phyloP scores from a whole-genome alignment of 805 yeast genomes.

The Yamadazyma akitaensis region DNA sequence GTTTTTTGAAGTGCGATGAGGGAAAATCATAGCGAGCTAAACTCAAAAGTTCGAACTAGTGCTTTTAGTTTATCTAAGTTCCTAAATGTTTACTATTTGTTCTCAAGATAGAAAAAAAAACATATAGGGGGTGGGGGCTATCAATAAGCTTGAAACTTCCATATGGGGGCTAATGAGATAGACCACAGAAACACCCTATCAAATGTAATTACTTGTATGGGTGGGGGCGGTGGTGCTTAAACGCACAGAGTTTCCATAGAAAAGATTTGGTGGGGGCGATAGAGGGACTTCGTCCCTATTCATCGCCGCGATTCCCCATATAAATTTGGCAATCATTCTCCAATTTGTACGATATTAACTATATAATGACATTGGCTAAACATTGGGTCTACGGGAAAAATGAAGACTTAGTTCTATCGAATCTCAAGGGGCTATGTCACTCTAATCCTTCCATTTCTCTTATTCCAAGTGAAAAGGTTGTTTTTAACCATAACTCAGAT shows the following conservation, averaged over 20 bases:
- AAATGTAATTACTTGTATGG: no score
- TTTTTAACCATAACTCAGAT: slow-evolving; percentile 41
- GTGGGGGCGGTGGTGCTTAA: no score
- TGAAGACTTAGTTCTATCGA: slow-evolving; percentile 45
- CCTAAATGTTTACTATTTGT: no score
- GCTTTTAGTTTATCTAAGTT: no score
- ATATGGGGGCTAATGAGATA: no score
- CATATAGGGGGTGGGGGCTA: no score
- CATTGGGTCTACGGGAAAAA: slow-evolving; percentile 49
- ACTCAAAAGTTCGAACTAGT: no score
- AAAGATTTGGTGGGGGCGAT: neutral
- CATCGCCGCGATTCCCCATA: neutral
- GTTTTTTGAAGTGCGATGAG: slow-evolving; percentile 1
- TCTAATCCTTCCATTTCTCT: slow-evolving; percentile 53
- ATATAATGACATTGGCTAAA: slow-evolving; percentile 28
- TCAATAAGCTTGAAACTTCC: no score
- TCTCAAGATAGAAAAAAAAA: no score
- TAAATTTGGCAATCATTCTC: neutral
- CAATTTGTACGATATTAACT: no score
- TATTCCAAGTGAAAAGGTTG: slow-evolving; percentile 56
- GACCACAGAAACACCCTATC: no score
- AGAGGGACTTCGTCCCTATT: no score
- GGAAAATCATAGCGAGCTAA: slow-evolving; percentile 1
- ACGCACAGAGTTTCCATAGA: neutral
- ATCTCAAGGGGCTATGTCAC: slow-evolving; percentile 50